phyloP scores from a whole-genome alignment of 73 alveolate genomes.

The Stentor coeruleus region DNA sequence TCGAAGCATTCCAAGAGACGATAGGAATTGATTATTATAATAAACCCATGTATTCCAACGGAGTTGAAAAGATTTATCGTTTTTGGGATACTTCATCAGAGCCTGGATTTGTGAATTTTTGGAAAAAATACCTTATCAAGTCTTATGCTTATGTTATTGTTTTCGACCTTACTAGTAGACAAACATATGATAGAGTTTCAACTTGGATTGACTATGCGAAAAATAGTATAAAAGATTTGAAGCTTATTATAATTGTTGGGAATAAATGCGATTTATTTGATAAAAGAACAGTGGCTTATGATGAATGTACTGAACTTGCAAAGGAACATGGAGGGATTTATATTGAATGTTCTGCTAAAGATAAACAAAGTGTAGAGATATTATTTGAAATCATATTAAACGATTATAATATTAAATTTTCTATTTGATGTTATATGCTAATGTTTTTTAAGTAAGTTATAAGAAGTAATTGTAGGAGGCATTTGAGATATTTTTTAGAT shows the following conservation, averaged over 20 bases:
- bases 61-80: background rate
- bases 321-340: background rate
- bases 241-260: slow-evolving; percentile 77
- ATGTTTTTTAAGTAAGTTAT: too few relatives aligned
- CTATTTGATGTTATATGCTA: too few relatives aligned
- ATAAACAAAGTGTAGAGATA: background rate
- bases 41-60: slow-evolving; percentile 27
- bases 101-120: background rate
- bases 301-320: slow-evolving; percentile 68
- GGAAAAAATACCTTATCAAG: background rate
- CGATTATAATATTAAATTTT: background rate
- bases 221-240: slow-evolving; percentile 27
- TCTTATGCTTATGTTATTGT: slow-evolving; percentile 83
- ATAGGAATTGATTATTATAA: slow-evolving; percentile 19
- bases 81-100: slow-evolving; percentile 11
- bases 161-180: slow-evolving; percentile 34
- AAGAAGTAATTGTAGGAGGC: too few relatives aligned
- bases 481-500: too few relatives aligned
- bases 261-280: slow-evolving; percentile 66
- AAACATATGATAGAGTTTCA: slow-evolving; percentile 31
- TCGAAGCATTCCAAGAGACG: background rate
- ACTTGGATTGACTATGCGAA: slow-evolving; percentile 49
- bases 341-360: background rate
- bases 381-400: too few relatives aligned
- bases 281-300: slow-evolving; percentile 54